Evolutionary conservation across 352 stramenopile species (phyloP).

Genomic region (Phytopythium cucurbitacearum): DNA sequence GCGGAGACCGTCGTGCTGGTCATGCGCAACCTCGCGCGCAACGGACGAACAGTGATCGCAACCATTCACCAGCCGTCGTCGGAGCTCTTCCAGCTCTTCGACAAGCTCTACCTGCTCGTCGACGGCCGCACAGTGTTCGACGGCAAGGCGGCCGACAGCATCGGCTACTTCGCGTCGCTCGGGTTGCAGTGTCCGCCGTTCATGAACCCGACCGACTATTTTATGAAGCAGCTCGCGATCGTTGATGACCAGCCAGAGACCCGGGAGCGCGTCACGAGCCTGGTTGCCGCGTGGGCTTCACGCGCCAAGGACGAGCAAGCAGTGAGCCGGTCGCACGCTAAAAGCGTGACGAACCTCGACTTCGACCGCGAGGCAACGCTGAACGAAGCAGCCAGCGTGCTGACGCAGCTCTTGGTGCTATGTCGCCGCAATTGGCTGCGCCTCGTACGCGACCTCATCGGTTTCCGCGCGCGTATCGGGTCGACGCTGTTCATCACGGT

Average conservation of each 20-base stretch:
- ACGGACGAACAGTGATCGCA: slow-evolving; percentile 74
- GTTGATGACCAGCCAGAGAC: slow-evolving; percentile 22
- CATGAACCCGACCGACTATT: slow-evolving; percentile 41
- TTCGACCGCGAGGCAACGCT: slow-evolving; percentile 4
- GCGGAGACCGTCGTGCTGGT: slow-evolving; percentile 28
- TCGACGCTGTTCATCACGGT: slow-evolving; percentile 29
- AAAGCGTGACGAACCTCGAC: slow-evolving; percentile 2
- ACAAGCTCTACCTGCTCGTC: slow-evolving; percentile 31
- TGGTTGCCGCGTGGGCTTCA: slow-evolving; percentile 15
- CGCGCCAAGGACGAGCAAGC: not conserved
- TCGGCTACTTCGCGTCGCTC: slow-evolving; percentile 23
- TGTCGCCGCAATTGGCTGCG: slow-evolving; percentile 26
- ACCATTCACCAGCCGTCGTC: slow-evolving; percentile 83
- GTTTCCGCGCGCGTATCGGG: slow-evolving; percentile 24
- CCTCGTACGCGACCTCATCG: slow-evolving; percentile 24
- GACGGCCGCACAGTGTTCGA: slow-evolving; percentile 32
- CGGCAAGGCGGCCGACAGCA: slow-evolving; percentile 30
- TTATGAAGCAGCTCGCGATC: slow-evolving; percentile 36
- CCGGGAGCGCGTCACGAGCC: slow-evolving; percentile 14
- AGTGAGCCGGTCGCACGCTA: not conserved
- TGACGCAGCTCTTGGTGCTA: slow-evolving; percentile 19
- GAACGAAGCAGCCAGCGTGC: slow-evolving; percentile 5
- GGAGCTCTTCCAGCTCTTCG: slow-evolving; percentile 36
- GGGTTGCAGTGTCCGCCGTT: slow-evolving; percentile 28
- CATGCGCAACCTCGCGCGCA: slow-evolving; percentile 54